Conservation (phyloP, 208 protist species). For the Lotmaria passim region DNA sequence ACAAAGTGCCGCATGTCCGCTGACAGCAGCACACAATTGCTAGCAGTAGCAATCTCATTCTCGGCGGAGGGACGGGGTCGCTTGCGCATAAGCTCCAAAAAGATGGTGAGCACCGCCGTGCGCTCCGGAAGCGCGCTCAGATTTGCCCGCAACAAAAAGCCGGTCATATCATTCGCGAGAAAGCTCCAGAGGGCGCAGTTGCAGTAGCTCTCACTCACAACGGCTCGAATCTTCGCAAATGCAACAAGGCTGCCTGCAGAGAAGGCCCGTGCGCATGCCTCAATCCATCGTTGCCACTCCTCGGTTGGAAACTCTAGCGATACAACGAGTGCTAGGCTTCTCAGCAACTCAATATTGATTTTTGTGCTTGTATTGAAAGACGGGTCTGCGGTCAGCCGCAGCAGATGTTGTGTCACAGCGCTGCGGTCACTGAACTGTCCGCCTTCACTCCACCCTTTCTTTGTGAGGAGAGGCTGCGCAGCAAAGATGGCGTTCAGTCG, state of each 20-base stretch:
- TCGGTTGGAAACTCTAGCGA: slow-evolving; percentile 47
- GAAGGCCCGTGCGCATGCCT: slow-evolving; percentile 22
- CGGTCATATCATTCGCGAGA: slow-evolving; percentile 32
- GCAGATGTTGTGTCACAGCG: slow-evolving; percentile 16
- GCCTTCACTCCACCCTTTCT: slow-evolving; percentile 41
- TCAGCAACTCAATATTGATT: slow-evolving; percentile 33
- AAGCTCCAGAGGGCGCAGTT: slow-evolving; percentile 46
- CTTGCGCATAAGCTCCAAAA: slow-evolving; percentile 47
- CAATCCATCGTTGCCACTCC: slow-evolving; percentile 43
- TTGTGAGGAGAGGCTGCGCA: slow-evolving; percentile 48
- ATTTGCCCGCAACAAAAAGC: slow-evolving; percentile 25
- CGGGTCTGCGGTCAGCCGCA: slow-evolving; percentile 13
- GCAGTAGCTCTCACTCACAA: slow-evolving; percentile 32
- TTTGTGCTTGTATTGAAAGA: slow-evolving; percentile 3
- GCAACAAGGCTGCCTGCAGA: neutral
- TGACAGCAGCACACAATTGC: slow-evolving; percentile 54
- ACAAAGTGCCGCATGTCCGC: slow-evolving; percentile 34
- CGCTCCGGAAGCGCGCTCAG: slow-evolving; percentile 15
- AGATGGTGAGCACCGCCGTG: slow-evolving; percentile 16
- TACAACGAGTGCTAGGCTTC: slow-evolving; percentile 40
- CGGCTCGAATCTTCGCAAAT: slow-evolving; percentile 8
- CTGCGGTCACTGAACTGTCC: slow-evolving; percentile 51
- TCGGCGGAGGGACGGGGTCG: slow-evolving; percentile 42
- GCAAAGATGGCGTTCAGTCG: slow-evolving; percentile 56
- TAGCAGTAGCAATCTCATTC: slow-evolving; percentile 22